Evolutionary conservation across 2,329 filamentous ascomycete species (phyloP).

Genomic region (Lasiodiplodia gonubiensis): DNA sequence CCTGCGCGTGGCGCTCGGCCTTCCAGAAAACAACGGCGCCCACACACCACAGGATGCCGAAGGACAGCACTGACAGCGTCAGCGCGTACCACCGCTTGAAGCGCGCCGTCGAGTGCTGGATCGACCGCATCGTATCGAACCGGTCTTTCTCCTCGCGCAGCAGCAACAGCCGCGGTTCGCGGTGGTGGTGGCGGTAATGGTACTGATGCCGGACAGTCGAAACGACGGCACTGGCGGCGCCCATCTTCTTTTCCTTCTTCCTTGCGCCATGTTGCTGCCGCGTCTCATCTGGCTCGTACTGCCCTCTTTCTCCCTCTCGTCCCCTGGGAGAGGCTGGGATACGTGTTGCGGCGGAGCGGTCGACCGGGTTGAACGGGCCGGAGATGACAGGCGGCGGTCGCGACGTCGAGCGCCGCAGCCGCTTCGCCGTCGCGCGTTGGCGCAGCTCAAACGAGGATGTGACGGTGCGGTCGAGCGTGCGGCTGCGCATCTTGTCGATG

Average conservation of each 20-base stretch:
- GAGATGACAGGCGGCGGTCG: slow-evolving; percentile 27
- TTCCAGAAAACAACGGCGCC: slow-evolving; percentile 78
- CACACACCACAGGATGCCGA: slow-evolving; percentile 77
- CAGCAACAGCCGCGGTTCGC: slow-evolving; percentile 56
- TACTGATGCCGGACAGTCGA: background rate
- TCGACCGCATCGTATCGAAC: slow-evolving; percentile 80
- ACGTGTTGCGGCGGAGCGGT: slow-evolving; percentile 29
- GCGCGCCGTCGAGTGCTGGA: slow-evolving; percentile 69
- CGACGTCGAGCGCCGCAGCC: background rate
- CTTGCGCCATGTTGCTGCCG: background rate
- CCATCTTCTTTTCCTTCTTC: background rate
- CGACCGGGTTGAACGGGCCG: slow-evolving; percentile 31
- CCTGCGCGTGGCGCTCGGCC: slow-evolving; percentile 60
- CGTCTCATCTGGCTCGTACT: background rate
- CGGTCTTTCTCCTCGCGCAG: slow-evolving; percentile 67
- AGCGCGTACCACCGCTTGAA: slow-evolving; percentile 79
- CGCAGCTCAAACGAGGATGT: slow-evolving; percentile 58
- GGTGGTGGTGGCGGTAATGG: slow-evolving; percentile 17
- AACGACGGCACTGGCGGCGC: background rate
- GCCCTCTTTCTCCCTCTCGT: background rate
- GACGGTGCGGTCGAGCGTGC: slow-evolving; percentile 61
- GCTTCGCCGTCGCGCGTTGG: slow-evolving; percentile 35
- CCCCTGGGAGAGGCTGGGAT: background rate
- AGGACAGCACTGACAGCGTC: slow-evolving; percentile 68
- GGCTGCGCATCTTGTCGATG: slow-evolving; percentile 59